Base-by-base conservation (phyloP, 768 basidiomycete species). In the Tricholoma hemisulphureum region DNA sequence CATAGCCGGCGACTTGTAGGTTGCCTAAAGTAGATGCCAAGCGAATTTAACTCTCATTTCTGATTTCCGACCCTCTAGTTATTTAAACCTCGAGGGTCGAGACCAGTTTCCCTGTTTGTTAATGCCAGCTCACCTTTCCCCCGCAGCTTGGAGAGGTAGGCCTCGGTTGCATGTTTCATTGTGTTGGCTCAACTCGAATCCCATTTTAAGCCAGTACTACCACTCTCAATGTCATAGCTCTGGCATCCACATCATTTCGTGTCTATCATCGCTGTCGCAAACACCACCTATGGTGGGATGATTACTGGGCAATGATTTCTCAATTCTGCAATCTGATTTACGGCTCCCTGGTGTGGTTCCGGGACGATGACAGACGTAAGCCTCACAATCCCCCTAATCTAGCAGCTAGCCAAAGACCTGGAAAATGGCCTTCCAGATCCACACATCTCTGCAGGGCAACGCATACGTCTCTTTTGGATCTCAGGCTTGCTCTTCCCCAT, bases 241-340 rank as follows among this genome's bases (percentile, higher is more conserved):
- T 63, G 9, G 37, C 39, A 21, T 55, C 59, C 26, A 66, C 67
- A 4, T 43, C 55, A 9, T 60, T 64, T 26, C 63, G 67, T 21
- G 48, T 66, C 13, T 55, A 35, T 37, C 61, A 63, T 51, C 61
- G 63, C 51, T 45, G 24, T n/a, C 58, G 48, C 21, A 65, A 55
- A n/a, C 59, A 51, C 23, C 58, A 56, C 24, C 24, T 63, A 8
- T 68, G 67, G 67, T 66, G 63, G 63, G 67, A 68, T 49, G 67
- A 68, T 51, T 62, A 48, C 41, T 61, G 59, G 57, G 67, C 64
- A 2, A 26, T 59, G 2, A 6, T 58, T 24, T 49, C 65, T 20
- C 46, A 60, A 4, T 5, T 61, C 1, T 48, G 55, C 51, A 60
- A 59, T 26, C 13, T 57, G 2, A 37, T 46, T 13, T 63, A 58